Percentiles rank a stretch among this genome's conserved stretches.
phyloP scores from a whole-genome alignment of 2,329 filamentous ascomycete genomes.

The Trichophyton mentagrophytes region DNA sequence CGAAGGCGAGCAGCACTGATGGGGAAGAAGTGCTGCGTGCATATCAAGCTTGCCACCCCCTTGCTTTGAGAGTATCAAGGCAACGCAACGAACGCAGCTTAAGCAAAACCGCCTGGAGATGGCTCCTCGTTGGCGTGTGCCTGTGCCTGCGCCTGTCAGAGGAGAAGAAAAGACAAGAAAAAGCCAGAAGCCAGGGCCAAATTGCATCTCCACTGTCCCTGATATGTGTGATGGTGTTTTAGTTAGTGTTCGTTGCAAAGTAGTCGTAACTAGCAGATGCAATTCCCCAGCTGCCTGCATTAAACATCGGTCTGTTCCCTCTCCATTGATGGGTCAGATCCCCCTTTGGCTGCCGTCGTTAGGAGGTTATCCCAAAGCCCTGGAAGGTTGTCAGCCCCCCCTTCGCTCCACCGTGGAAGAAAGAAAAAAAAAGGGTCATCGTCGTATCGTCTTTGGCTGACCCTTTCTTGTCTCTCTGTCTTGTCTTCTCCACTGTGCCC shows the following conservation, averaged over 20 bases:
- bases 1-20: neutral
- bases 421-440: neutral
- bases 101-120: neutral
- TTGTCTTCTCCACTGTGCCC: neutral
- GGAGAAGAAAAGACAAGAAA: neutral
- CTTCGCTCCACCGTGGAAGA: neutral
- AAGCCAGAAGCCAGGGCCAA: neutral
- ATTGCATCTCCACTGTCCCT: neutral
- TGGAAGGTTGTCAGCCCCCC: neutral
- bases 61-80: neutral
- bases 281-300: neutral
- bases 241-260: too few relatives aligned
- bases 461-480: neutral
- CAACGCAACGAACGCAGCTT: neutral
- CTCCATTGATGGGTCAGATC: neutral
- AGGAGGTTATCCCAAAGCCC: slow-evolving; percentile 1
- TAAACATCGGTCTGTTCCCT: neutral
- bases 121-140: neutral
- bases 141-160: neutral
- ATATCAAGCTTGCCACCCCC: neutral
- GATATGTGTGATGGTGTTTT: too few relatives aligned
- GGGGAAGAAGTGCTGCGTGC: neutral
- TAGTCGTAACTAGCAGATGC: too few relatives aligned
- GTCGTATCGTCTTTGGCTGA: neutral
- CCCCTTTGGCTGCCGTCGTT: neutral